Conservation (phyloP, 2,329 filamentous ascomycete species). For the Diaporthe sp. region DNA sequence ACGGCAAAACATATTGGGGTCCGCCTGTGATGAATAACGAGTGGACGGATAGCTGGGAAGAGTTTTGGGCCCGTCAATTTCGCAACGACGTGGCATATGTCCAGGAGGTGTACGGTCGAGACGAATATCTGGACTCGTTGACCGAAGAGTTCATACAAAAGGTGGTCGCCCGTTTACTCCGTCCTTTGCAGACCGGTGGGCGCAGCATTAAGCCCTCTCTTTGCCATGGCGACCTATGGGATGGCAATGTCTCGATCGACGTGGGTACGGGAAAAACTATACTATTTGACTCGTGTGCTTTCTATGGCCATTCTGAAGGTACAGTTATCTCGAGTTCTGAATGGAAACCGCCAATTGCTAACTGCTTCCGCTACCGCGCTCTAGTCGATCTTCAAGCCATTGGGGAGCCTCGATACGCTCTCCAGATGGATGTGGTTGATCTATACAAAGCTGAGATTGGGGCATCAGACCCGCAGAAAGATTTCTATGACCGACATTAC, state of each 20-base stretch:
- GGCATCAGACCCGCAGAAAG: constrained; percentile 17
- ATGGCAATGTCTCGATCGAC: constrained; percentile 52
- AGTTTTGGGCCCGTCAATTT: constrained; percentile 51
- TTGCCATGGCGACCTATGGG: constrained; percentile 60
- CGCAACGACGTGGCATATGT: constrained; percentile 45
- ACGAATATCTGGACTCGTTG: constrained; percentile 48
- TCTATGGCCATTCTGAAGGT: constrained; percentile 59
- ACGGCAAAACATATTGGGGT: constrained; percentile 49
- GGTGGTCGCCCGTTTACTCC: constrained; percentile 59
- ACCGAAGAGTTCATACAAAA: constrained; percentile 50
- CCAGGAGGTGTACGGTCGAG: constrained; percentile 42
- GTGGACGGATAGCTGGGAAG: constrained; percentile 54
- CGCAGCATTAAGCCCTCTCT: constrained; percentile 57
- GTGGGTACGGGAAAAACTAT: constrained; percentile 46
- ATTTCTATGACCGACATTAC: constrained; percentile 20
- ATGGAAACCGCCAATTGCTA: too few relatives aligned
- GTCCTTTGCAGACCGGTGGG: constrained; percentile 56
- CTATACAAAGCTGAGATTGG: constrained; percentile 13
- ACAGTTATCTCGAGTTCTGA: constrained; percentile 15
- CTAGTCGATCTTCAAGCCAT: constrained; percentile 25
- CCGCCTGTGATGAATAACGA: constrained; percentile 46
- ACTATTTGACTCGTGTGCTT: constrained; percentile 56
- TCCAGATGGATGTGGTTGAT: constrained; percentile 4
- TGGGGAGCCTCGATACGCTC: constrained; percentile 6
- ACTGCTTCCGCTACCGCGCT: neutral